Evolutionary conservation across 2,329 filamentous ascomycete species (phyloP), one percentile per base, ranked within the genome.

Genomic region (Fusarium sp.): DNA sequence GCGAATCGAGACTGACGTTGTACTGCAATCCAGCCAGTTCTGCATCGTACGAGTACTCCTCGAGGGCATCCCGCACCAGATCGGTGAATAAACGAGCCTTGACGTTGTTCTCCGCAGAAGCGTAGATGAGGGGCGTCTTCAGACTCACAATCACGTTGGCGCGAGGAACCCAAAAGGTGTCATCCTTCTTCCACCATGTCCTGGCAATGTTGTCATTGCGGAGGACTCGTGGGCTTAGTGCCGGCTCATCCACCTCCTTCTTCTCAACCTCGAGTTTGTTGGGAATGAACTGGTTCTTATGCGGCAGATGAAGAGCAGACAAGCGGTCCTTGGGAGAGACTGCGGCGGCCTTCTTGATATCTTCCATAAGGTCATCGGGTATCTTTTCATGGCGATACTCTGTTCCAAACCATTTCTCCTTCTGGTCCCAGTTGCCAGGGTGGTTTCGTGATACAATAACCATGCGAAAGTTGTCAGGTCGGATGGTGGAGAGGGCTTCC

Each of bases 161-260:
- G 78, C 97, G 97, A 10, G 96, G 96, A 11, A 98, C 96, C 94
- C 95, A 98, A 79, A 98, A 99, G 1, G 90, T 94, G 73, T 99
- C 96, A 74, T 99, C 96, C 80, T 98, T 98, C 83, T 99, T 99
- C 84, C 90, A 97, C 96, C 96, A 99, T 4, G 93, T 91, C 30
- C 94, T 89, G 1, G 92, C 89, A 33, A 89, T 82, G 7, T 90
- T 85, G 71, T 97, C 95, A 72, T 97, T 94, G 70, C 94, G 90
- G 65, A 99, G 90, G 23, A 99, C 84, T 63, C 90, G 91, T 0
- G 96, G 96, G 1, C 88, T 84, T 56, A 91, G 85, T 0, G 90
- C 83, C 2, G 94, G 91, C 71, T 92, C 87, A 25, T 88, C 84
- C n/a, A 96, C 86, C 35, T 97, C 92, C 79, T 93, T 97, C 84